These are phyloP conservation scores for Parathielavia appendiculata DNA, from an alignment of 495 filamentous ascomycete species.

Conservation along the genomic window DNA sequence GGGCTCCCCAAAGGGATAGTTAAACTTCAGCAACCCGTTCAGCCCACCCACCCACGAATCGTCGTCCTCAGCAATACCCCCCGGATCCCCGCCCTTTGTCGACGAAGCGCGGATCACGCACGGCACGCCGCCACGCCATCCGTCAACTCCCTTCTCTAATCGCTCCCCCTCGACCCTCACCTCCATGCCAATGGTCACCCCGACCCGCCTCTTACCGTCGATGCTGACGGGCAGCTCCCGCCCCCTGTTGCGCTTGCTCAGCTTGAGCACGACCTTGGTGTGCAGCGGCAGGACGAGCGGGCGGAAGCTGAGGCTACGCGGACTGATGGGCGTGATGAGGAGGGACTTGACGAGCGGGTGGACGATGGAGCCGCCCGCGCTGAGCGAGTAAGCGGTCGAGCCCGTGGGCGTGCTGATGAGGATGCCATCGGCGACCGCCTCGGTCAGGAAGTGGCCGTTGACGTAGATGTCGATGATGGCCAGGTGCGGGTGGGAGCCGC, in stretches of 20 bases:
- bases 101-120: conserved; percentile 55
- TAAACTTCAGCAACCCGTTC: conserved; percentile 94
- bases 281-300: conserved; percentile 85
- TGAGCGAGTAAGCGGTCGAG: conserved; percentile 91
- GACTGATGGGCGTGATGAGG: conserved; percentile 89
- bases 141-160: conserved; percentile 50
- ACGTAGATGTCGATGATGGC: conserved; percentile 85
- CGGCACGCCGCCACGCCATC: conserved; percentile 63
- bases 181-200: conserved; percentile 76
- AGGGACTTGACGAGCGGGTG: conserved; percentile 85
- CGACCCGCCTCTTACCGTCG: conserved; percentile 72
- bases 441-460: conserved; percentile 78
- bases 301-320: conserved; percentile 84
- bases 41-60: conserved; percentile 96
- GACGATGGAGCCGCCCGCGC: conserved; percentile 86
- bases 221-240: conserved; percentile 83
- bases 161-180: conserved; percentile 79
- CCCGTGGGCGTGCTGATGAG: conserved; percentile 91
- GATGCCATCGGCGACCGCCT: conserved; percentile 90
- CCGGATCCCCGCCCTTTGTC: conserved; percentile 34
- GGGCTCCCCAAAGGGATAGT: conserved; percentile 86
- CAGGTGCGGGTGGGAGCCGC: conserved; percentile 82
- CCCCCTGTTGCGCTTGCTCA: conserved; percentile 78
- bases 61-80: conserved; percentile 56
- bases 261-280: conserved; percentile 73